A percentile compares a stretch with the other conserved stretches of the same genome.
phyloP scores from a whole-genome alignment of 768 basidiomycete genomes.

The Psilocybe subaeruginosa region DNA sequence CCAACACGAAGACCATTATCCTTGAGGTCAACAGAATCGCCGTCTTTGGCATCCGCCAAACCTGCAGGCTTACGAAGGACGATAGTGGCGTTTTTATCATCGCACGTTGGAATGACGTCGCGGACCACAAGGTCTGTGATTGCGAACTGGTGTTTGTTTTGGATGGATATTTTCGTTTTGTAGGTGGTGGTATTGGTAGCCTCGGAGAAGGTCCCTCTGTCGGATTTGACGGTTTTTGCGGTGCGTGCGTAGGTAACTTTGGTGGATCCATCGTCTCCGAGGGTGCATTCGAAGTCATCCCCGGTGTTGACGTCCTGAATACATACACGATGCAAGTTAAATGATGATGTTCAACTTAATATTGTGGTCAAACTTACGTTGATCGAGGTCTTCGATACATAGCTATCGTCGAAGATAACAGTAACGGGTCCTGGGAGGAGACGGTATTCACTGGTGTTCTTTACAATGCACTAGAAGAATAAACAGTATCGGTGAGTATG shows the following conservation, averaged over 20 bases:
- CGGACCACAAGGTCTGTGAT: constrained; percentile 47
- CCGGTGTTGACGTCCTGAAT: constrained; percentile 47
- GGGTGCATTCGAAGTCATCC: constrained; percentile 57
- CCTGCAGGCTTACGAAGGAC: constrained; percentile 48
- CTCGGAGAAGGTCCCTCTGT: constrained; percentile 47
- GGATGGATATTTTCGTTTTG: constrained; percentile 45
- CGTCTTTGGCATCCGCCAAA: constrained; percentile 47
- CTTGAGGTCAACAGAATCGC: constrained; percentile 33
- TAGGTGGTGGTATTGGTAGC: constrained; percentile 45
- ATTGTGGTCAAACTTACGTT: constrained; percentile 30
- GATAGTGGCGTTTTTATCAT: constrained; percentile 45
- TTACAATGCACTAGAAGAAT: constrained; percentile 44
- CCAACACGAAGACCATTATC: constrained; percentile 31
- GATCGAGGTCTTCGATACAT: constrained; percentile 57
- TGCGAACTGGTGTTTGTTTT: constrained; percentile 51
- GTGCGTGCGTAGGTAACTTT: constrained; percentile 49
- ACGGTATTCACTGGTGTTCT: constrained; percentile 60
- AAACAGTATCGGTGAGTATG: background rate
- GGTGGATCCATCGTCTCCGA: constrained; percentile 49
- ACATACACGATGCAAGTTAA: background rate
- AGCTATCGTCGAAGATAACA: constrained; percentile 60
- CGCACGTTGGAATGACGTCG: constrained; percentile 46
- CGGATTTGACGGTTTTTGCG: constrained; percentile 35
- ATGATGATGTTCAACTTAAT: background rate
- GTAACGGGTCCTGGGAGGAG: constrained; percentile 56